Base-by-base conservation (phyloP, 208 protist genomes). In the Trypanosoma brucei region DNA sequence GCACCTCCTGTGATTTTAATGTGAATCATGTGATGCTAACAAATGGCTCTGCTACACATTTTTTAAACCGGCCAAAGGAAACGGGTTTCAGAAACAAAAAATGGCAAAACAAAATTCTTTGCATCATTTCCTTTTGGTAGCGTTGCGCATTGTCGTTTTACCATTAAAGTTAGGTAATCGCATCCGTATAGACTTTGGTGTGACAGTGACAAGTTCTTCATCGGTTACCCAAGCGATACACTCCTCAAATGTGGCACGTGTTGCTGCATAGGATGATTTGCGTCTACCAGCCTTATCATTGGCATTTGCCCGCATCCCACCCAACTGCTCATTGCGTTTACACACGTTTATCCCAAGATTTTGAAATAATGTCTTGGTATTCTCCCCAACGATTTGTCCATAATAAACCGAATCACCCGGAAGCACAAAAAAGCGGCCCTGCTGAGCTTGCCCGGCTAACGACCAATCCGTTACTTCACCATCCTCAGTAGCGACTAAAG, bases 331-430 rank as follows among this genome's bases (percentile, higher is more conserved):
- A 61, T 96, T 96, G 44, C 84, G 84, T 59, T 93, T 93, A 74
- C 87, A 94, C 7, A 93, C 67, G 68, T 96, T 96, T 9, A 96
- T 74, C 38, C 85, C 87, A 35, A 94, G 76, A 76, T 96, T 93
- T 71, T 96, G 91, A 59, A 89, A 72, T 22, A 76, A 40, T 35
- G 82, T 93, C 61, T 93, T 94, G 58, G 73, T 88, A 70, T 94
- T 94, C 61, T 96, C 91, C 33, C 91, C 91, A 14, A 96, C 70
- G 65, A 96, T 93, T 67, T 96, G 91, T 33, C 91, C 91, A 63
- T 92, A 94, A 67, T 92, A 76, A 46, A 96, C 86, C n/a, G 71
- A 66, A 38, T 94, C 91, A 5, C 91, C 91, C 8, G 91, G 86
- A 37, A 86, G 2, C 1, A 94, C 83, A 54, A 96, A 96, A 71